A percentile compares a stretch with the other conserved stretches of the same genome.
phyloP scores from a whole-genome alignment of 345 rosid genomes.

The Salix udensis region DNA sequence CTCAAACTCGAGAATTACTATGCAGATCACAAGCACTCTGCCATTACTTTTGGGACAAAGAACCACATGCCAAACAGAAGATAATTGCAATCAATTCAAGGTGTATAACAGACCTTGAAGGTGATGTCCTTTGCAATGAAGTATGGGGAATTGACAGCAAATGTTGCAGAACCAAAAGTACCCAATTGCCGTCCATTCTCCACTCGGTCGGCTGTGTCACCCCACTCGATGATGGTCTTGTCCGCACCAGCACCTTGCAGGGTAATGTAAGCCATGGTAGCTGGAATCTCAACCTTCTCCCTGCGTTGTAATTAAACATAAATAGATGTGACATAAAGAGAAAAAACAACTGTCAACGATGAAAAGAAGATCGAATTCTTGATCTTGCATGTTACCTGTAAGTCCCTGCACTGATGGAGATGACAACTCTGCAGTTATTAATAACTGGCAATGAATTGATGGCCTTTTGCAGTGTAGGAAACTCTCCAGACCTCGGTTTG shows the following conservation, averaged over 20 bases:
- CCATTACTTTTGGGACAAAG: neutral
- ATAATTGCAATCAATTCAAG: neutral
- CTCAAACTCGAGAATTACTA: too few species aligned
- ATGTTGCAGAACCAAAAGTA: conserved; percentile 46
- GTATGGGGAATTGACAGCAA: conserved; percentile 41
- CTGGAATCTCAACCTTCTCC: conserved; percentile 47
- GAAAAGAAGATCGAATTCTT: too few species aligned
- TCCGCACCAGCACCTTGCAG: conserved; percentile 40
- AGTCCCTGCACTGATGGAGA: conserved; percentile 35
- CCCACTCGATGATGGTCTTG: conserved; percentile 38
- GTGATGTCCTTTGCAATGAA: conserved; percentile 49
- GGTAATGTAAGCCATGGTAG: conserved; percentile 37
- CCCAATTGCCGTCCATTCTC: conserved; percentile 34
- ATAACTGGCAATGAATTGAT: conserved; percentile 32
- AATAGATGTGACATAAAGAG: neutral
- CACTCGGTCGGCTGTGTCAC: conserved; percentile 35
- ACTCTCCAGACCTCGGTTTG: conserved; percentile 12
- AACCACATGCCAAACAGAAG: neutral
- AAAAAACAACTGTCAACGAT: neutral
- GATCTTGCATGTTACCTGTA: conserved; percentile 22
- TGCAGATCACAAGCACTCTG: too few species aligned
- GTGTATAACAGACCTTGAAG: conserved; percentile 35
- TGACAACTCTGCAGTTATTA: conserved; percentile 37
- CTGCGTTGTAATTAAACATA: conserved; percentile 16
- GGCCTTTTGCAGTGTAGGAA: conserved; percentile 30